Percentiles rank a stretch among this genome's conserved stretches.
These are phyloP conservation scores for Parietaria judaica DNA, from an alignment of 306 rosid genomes.

Conservation along the genomic window DNA sequence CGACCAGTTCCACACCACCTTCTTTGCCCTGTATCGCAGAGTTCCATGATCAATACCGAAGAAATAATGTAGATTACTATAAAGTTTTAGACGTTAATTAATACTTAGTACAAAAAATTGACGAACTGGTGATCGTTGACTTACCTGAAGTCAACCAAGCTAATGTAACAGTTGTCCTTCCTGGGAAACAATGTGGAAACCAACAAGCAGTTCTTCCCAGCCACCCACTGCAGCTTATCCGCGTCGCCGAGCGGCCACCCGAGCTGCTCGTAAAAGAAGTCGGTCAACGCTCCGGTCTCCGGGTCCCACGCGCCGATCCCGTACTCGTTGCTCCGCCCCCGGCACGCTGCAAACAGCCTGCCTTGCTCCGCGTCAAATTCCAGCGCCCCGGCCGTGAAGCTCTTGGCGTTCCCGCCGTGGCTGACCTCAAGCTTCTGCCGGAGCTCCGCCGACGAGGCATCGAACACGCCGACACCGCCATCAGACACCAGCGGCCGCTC, in stretches of 20 bases:
- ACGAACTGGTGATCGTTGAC: no score
- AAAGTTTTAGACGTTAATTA: no score
- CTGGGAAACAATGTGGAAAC: slow-evolving; percentile 90
- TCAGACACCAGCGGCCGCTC: slow-evolving; percentile 68
- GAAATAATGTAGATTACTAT: no score
- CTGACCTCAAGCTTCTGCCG: slow-evolving; percentile 67
- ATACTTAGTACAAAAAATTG: no score
- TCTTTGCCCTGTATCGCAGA: slow-evolving; percentile 36
- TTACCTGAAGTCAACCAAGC: slow-evolving; percentile 58
- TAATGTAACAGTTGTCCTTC: slow-evolving; percentile 83
- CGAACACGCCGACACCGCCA: slow-evolving; percentile 83
- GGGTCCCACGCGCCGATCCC: slow-evolving; percentile 98
- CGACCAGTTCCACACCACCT: slow-evolving; percentile 93
- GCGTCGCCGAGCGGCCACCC: slow-evolving; percentile 98
- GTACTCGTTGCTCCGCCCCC: slow-evolving; percentile 83
- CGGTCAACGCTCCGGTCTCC: slow-evolving; percentile 64
- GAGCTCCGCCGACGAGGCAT: slow-evolving; percentile 62
- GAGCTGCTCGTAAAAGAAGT: slow-evolving; percentile 76
- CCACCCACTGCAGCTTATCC: slow-evolving; percentile 78
- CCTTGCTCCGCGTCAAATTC: slow-evolving; percentile 60
- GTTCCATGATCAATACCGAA: no score
- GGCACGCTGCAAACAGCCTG: slow-evolving; percentile 80
- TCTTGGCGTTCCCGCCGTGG: slow-evolving; percentile 72
- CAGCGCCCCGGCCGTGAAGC: slow-evolving; percentile 90
- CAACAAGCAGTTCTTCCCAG: slow-evolving; percentile 59